Evolutionary conservation across 768 basidiomycete genomes (phyloP).

Genomic region (Leccinum ochraceum): DNA sequence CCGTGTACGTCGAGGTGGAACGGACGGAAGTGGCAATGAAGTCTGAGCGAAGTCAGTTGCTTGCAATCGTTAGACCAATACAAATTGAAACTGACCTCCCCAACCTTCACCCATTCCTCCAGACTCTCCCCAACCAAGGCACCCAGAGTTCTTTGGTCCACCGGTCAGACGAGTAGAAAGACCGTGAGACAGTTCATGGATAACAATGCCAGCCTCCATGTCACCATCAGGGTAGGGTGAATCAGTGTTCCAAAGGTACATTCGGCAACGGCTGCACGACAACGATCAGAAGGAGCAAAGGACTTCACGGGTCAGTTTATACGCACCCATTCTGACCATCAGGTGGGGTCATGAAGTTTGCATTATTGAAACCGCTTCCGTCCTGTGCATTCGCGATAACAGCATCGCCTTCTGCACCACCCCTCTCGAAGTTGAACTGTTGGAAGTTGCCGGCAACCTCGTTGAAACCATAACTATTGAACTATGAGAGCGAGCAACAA

Average conservation of each 20-base stretch:
- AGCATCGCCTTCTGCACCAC: constrained; percentile 84
- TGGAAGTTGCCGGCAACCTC: constrained; percentile 96
- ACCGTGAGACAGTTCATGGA: constrained; percentile 88
- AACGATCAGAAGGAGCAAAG: not conserved
- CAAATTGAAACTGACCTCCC: constrained; percentile 55
- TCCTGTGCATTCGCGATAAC: constrained; percentile 97
- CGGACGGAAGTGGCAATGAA: constrained; percentile 88
- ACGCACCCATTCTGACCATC: constrained; percentile 75
- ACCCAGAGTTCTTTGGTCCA: constrained; percentile 89
- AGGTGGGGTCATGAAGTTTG: constrained; percentile 88
- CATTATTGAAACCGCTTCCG: constrained; percentile 90
- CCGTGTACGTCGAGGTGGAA: constrained; percentile 67
- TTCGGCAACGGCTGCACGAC: not conserved
- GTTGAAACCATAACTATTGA: constrained; percentile 81
- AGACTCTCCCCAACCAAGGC: constrained; percentile 93
- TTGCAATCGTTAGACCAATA: not conserved
- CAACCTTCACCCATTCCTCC: constrained; percentile 99
- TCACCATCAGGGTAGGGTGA: too few species aligned
- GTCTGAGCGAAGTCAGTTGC: constrained; percentile 39
- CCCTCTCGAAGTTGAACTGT: constrained; percentile 93
- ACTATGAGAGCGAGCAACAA: constrained; percentile 5
- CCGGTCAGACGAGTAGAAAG: constrained; percentile 93
- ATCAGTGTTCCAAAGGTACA: too few species aligned
- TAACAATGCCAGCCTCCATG: constrained; percentile 27
- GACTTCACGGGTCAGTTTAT: not conserved